Evolutionary conservation across 768 basidiomycete species (phyloP).

Genomic region (Termitomyces titanicus): DNA sequence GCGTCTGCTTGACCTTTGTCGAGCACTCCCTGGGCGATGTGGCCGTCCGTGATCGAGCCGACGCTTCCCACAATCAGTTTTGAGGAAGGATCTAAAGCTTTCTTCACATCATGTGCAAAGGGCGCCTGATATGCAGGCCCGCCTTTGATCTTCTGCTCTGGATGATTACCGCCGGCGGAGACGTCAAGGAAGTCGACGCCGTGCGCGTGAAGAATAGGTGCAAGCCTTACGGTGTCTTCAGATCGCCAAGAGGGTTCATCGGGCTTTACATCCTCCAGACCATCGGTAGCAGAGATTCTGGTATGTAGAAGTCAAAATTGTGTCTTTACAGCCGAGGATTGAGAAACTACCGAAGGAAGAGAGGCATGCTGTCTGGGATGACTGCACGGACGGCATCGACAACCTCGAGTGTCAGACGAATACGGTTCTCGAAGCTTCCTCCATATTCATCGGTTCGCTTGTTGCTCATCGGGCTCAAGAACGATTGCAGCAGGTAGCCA

Average conservation of each 20-base stretch:
- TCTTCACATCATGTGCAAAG: slow-evolving; percentile 49
- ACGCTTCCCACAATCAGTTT: slow-evolving; percentile 42
- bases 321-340: no score
- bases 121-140: slow-evolving; percentile 51
- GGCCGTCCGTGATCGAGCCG: slow-evolving; percentile 53
- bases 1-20: slow-evolving; percentile 59
- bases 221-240: slow-evolving; percentile 64
- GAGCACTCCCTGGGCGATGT: slow-evolving; percentile 55
- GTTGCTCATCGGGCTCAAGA: slow-evolving; percentile 59
- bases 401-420: slow-evolving; percentile 57
- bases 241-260: slow-evolving; percentile 64
- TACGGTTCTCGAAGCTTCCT: slow-evolving; percentile 68
- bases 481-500: slow-evolving; percentile 54
- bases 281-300: slow-evolving; percentile 71
- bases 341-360: slow-evolving; percentile 59
- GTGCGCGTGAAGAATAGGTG: slow-evolving; percentile 52
- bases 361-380: slow-evolving; percentile 59
- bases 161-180: slow-evolving; percentile 58
- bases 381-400: slow-evolving; percentile 58
- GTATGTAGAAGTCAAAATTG: neutral
- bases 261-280: slow-evolving; percentile 57
- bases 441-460: slow-evolving; percentile 68
- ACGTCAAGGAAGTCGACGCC: slow-evolving; percentile 79
- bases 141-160: slow-evolving; percentile 32
- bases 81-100: slow-evolving; percentile 32